These are phyloP conservation scores for Coelastrella sp. DNA, from an alignment of 139 green algal genomes.

Conservation along the genomic window DNA sequence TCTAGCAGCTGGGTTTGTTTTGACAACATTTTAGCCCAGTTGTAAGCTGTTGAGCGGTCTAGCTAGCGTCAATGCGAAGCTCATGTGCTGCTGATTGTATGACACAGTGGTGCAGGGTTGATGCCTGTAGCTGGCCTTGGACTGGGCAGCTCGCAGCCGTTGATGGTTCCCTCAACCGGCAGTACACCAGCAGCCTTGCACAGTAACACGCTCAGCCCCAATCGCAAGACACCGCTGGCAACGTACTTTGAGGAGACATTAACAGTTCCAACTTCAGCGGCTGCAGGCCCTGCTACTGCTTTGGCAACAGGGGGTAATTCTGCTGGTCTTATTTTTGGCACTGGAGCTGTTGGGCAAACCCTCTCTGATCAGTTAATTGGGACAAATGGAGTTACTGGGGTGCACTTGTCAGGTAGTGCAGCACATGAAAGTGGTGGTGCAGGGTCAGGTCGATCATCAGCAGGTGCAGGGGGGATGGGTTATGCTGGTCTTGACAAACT, in stretches of 20 bases:
- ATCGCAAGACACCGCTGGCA: conserved; percentile 22
- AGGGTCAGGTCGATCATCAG: background rate
- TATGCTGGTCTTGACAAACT: background rate
- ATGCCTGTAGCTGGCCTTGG: background rate
- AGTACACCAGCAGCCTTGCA: background rate
- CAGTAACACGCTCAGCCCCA: conserved; percentile 11
- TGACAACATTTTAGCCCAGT: too few species aligned
- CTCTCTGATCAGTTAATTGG: background rate
- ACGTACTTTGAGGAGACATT: conserved; percentile 37
- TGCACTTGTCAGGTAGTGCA: background rate
- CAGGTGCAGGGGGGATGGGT: background rate
- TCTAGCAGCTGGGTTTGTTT: too few species aligned
- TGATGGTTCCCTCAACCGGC: background rate
- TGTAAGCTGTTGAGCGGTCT: too few species aligned
- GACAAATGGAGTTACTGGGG: background rate
- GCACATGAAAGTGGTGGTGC: background rate
- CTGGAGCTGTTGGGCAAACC: background rate
- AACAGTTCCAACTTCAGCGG: background rate
- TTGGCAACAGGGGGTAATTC: background rate
- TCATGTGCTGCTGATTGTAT: conserved; percentile 4
- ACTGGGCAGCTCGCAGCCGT: conserved; percentile 3
- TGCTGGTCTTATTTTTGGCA: background rate
- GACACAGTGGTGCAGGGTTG: background rate
- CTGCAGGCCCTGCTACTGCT: background rate
- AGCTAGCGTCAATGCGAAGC: too few species aligned